Percentiles rank a stretch among this genome's conserved stretches.
These are phyloP conservation scores for Tremella fuciformis DNA, from an alignment of 768 basidiomycete genomes.

Conservation along the genomic window DNA sequence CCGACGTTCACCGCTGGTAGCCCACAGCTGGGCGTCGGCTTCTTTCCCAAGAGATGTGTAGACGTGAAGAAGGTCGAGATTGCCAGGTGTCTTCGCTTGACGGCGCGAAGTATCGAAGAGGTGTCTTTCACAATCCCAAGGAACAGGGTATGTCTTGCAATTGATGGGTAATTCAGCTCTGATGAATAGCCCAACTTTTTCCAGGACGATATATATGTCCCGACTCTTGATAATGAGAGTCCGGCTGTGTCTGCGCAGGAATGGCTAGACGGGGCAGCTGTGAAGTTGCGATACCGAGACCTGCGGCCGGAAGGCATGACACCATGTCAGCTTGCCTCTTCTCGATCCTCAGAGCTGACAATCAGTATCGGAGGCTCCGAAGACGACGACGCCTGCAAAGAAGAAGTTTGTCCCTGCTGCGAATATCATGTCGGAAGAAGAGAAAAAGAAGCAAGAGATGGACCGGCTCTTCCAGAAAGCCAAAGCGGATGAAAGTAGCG, in stretches of 20 bases:
- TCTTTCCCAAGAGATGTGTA: constrained; percentile 47
- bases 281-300: constrained; percentile 15
- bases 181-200: constrained; percentile 45
- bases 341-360: not conserved
- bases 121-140: constrained; percentile 51
- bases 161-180: too few relatives aligned
- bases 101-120: constrained; percentile 46
- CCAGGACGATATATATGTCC: constrained; percentile 53
- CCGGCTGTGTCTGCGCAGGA: constrained; percentile 23
- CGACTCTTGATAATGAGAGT: constrained; percentile 41
- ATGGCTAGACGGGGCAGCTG: constrained; percentile 44
- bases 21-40: constrained; percentile 47
- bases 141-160: constrained; percentile 39
- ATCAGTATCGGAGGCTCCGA: constrained; percentile 52
- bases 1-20: constrained; percentile 47
- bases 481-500: constrained; percentile 47
- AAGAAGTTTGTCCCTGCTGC: constrained; percentile 32
- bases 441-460: constrained; percentile 48
- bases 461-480: constrained; percentile 51
- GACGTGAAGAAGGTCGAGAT: constrained; percentile 52
- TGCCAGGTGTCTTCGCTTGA: constrained; percentile 42
- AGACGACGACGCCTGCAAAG: constrained; percentile 30
- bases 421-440: constrained; percentile 48
- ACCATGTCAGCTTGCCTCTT: constrained; percentile 29
- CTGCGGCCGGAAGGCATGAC: constrained; percentile 49